Conservation (phyloP, 345 rosid genomes). For the Populus simonii region DNA sequence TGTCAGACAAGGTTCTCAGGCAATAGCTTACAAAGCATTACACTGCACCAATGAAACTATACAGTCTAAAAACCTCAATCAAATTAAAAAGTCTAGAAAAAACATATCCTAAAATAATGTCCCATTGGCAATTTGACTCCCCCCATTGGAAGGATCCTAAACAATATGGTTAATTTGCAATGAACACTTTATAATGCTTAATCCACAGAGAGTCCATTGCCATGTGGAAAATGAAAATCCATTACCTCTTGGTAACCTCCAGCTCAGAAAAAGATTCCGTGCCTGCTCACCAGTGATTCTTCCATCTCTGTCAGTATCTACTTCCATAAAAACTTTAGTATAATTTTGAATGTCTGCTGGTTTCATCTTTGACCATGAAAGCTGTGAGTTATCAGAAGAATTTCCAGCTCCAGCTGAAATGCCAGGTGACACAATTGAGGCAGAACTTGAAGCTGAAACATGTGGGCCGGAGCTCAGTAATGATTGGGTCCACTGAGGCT, state of each 20-base stretch:
- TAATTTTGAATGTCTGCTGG: slow-evolving; percentile 86
- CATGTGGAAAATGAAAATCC: neutral
- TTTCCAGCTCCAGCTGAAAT: slow-evolving; percentile 50
- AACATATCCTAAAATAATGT: neutral
- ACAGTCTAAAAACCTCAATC: neutral
- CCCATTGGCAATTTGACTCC: neutral
- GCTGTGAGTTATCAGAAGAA: slow-evolving; percentile 54
- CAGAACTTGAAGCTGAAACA: slow-evolving; percentile 51
- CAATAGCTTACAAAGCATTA: neutral
- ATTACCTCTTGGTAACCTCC: slow-evolving; percentile 97
- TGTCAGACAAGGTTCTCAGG: neutral
- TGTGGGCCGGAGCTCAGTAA: slow-evolving; percentile 45
- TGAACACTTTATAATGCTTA: neutral
- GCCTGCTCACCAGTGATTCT: slow-evolving; percentile 94
- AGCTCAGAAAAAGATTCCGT: slow-evolving; percentile 83
- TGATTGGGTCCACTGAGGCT: slow-evolving; percentile 45
- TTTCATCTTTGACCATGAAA: slow-evolving; percentile 89
- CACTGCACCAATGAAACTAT: neutral
- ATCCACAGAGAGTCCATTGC: neutral
- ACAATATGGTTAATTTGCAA: neutral
- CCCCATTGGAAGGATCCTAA: neutral
- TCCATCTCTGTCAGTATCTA: slow-evolving; percentile 93
- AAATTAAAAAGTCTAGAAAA: too few relatives aligned
- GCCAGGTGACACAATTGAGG: slow-evolving; percentile 48
- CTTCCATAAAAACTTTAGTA: slow-evolving; percentile 84